Conservation (phyloP, 768 basidiomycete genomes). For the Pleurotus tuber-regium region DNA sequence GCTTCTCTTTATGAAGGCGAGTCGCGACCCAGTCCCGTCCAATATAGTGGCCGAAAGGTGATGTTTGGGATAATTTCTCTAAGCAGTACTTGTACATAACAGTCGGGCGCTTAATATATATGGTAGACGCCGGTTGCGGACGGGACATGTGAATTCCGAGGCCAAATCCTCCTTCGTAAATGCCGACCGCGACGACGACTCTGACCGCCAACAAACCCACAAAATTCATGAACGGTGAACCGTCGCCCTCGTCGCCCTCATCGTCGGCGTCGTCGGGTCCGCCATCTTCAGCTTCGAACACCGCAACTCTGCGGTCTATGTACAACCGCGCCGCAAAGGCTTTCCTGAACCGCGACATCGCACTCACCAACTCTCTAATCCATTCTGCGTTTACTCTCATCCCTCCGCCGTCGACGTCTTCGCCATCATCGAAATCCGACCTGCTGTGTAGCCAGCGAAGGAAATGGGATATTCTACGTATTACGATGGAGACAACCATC, state of each 20-base stretch:
- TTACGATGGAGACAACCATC: conserved; percentile 76
- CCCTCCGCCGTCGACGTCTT: conserved; percentile 32
- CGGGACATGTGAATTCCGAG: conserved; percentile 4
- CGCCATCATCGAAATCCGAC: conserved; percentile 27
- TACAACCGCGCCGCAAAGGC: conserved; percentile 78
- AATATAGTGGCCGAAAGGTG: no score
- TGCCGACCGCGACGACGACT: conserved; percentile 53
- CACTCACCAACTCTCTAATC: conserved; percentile 63
- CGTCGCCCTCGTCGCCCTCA: neutral
- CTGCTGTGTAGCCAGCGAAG: conserved; percentile 52
- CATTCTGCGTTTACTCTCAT: conserved; percentile 68
- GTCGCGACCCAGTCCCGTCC: no score
- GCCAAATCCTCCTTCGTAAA: conserved; percentile 19
- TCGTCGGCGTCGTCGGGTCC: conserved; percentile 19
- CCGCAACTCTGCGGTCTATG: conserved; percentile 61
- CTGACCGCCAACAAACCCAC: conserved; percentile 31
- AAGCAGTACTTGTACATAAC: no score
- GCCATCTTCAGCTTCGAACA: conserved; percentile 27
- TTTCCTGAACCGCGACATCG: conserved; percentile 71
- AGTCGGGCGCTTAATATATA: no score
- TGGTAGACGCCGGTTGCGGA: neutral
- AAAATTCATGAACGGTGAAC: conserved; percentile 12
- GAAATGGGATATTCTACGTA: conserved; percentile 87
- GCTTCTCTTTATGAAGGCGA: no score
- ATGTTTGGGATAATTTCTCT: no score